Percentiles rank a stretch among this genome's conserved stretches.
Conservation (phyloP, 805 yeast species). For the Yamadazyma insecticola region DNA sequence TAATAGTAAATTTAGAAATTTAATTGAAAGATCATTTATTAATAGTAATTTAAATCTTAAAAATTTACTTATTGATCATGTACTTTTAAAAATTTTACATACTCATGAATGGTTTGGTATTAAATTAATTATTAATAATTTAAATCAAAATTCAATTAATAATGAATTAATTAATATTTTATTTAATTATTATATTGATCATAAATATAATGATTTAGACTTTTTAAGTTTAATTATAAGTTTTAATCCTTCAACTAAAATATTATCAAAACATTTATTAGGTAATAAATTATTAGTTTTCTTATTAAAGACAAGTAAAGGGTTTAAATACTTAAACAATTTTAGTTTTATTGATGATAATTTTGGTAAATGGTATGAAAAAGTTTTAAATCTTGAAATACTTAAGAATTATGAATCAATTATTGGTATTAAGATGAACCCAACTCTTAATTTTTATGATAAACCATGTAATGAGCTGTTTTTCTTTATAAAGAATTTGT, state of each 20-base stretch:
- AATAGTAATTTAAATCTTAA: no score
- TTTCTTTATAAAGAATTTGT: slow-evolving; percentile 68
- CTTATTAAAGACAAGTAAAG: slow-evolving; percentile 61
- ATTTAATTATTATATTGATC: slow-evolving; percentile 14
- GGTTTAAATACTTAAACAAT: slow-evolving; percentile 61
- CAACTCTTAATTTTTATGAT: background rate
- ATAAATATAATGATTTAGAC: slow-evolving; percentile 38
- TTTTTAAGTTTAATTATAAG: slow-evolving; percentile 38
- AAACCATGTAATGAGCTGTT: no score
- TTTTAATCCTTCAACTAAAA: slow-evolving; percentile 50
- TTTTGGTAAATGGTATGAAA: slow-evolving; percentile 61
- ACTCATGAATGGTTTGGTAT: no score
- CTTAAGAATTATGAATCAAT: slow-evolving; percentile 43
- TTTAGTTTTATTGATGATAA: slow-evolving; percentile 60
- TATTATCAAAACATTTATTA: slow-evolving; percentile 16
- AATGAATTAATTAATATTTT: no score
- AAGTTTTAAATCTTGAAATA: slow-evolving; percentile 39
- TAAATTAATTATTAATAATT: no score
- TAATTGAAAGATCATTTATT: no score
- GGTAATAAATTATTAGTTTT: slow-evolving; percentile 52
- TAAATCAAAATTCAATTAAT: no score
- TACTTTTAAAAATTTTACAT: no score
- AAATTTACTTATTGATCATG: no score
- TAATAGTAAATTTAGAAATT: slow-evolving; percentile 7
- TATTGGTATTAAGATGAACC: no score